These are phyloP conservation scores for Clonostachys rhizophaga DNA, from an alignment of 2,329 filamentous ascomycete genomes.

Conservation along the genomic window DNA sequence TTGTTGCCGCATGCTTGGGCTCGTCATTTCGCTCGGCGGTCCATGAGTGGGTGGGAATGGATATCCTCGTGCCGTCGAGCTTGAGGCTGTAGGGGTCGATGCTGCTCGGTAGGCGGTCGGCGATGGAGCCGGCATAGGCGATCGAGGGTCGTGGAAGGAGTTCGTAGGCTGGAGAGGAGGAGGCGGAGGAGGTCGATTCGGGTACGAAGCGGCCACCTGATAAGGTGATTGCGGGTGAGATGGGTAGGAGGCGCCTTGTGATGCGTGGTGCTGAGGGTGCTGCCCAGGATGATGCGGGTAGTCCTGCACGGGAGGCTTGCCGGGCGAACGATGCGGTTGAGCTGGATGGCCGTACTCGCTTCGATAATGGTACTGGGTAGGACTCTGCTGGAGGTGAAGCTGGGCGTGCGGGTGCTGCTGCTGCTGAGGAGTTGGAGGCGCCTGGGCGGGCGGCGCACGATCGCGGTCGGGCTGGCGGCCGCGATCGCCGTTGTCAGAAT, in stretches of 20 bases:
- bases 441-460: constrained; percentile 18
- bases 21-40: constrained; percentile 34
- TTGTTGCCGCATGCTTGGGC: constrained; percentile 47
- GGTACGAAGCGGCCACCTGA: constrained; percentile 34
- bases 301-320: constrained; percentile 38
- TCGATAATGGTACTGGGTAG: constrained; percentile 39
- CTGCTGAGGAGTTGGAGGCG: constrained; percentile 21
- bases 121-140: constrained; percentile 37
- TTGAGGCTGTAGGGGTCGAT: constrained; percentile 31
- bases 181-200: constrained; percentile 33
- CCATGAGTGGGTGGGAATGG: constrained; percentile 41
- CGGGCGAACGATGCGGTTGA: constrained; percentile 45
- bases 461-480: background rate
- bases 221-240: constrained; percentile 25
- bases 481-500: constrained; percentile 38
- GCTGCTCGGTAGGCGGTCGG: constrained; percentile 46
- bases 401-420: constrained; percentile 15
- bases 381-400: constrained; percentile 28
- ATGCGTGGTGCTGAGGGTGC: constrained; percentile 16
- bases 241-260: constrained; percentile 21
- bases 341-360: constrained; percentile 38
- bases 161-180: constrained; percentile 40
- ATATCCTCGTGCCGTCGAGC: constrained; percentile 36
- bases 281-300: constrained; percentile 23
- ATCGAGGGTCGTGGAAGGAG: constrained; percentile 41